These are phyloP conservation scores for Handroanthus guayacan DNA, from an alignment of 257 asterid genomes.

Conservation along the genomic window DNA sequence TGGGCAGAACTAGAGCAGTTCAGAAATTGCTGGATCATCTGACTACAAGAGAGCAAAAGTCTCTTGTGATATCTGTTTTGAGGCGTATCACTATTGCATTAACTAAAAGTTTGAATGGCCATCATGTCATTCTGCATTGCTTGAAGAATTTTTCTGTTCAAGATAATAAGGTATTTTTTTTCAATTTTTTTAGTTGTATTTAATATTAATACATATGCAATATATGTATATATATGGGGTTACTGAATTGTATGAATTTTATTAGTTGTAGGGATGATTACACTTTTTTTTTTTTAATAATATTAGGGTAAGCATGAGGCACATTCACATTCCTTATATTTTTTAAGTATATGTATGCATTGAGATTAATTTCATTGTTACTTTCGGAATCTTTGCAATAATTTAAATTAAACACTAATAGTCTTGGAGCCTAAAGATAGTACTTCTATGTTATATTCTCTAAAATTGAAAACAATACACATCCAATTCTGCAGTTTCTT, in stretches of 20 bases:
- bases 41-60: slow-evolving; percentile 44
- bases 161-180: slow-evolving; percentile 54
- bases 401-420: no score
- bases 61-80: slow-evolving; percentile 35
- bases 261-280: not conserved
- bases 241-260: no score
- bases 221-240: no score
- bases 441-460: no score
- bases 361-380: no score
- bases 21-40: slow-evolving; percentile 56
- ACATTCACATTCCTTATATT: no score
- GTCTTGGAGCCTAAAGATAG: no score
- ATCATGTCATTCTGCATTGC: slow-evolving; percentile 62
- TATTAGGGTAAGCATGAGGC: no score
- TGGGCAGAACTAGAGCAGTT: slow-evolving; percentile 58
- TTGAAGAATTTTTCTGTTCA: slow-evolving; percentile 45
- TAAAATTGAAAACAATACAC: no score
- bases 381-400: no score
- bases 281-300: not conserved
- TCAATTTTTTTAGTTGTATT: not conserved
- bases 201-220: not conserved
- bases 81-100: slow-evolving; percentile 46
- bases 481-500: no score
- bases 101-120: slow-evolving; percentile 52
- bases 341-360: no score